Base-by-base conservation (phyloP, 2,329 filamentous ascomycete species). In the Beauveria sp. region DNA sequence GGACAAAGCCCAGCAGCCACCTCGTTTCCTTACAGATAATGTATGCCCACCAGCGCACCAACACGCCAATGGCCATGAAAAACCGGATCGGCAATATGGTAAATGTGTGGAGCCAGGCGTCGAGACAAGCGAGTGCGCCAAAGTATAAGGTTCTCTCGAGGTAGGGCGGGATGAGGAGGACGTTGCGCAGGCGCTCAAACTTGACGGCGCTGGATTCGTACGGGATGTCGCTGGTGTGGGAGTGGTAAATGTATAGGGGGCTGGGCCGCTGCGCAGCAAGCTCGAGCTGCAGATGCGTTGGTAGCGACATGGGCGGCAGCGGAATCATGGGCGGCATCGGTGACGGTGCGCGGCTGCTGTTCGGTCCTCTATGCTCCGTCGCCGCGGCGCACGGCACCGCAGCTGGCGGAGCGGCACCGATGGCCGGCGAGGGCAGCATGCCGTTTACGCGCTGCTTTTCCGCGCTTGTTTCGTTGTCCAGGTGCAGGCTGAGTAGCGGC, bases 91-190 rank as follows among this genome's bases (percentile, higher is more conserved):
- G 95, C 0, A 99, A 78, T 50, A 99, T 96, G 0, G 95, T 99
- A 68, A 99, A 96, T 0, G 91, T 96, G 75, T 97, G 95, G 1
- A 99, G 83, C 92, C 93, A 99, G 1, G 93, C 90, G 72, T 99
- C 95, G 6, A 99, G 79, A 74, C 95, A 99, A 7, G 93, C 93
- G 40, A 98, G 75, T 0, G 90, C 87, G 7, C 95, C 95, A 74
- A 99, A 98, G 63, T 87, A 86, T 6, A 99, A 81, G 0, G 93
- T 88, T 51, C 88, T 84, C 75, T 99, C 95, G 5, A 99, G 80
- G 63, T 89, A 90, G 0, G 86, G 83, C 0, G 93, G 92, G 3
- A 99, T 77, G 28, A 92, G 79, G 6, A 99, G 75, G 63, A 97
- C 96, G 71, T 98, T 98, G 66, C 91, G 83, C 14, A 99, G 79